Evolutionary conservation across 345 rosid species (phyloP), one percentile per base, ranked within the genome.

Genomic region (Rubroshorea leprosula): DNA sequence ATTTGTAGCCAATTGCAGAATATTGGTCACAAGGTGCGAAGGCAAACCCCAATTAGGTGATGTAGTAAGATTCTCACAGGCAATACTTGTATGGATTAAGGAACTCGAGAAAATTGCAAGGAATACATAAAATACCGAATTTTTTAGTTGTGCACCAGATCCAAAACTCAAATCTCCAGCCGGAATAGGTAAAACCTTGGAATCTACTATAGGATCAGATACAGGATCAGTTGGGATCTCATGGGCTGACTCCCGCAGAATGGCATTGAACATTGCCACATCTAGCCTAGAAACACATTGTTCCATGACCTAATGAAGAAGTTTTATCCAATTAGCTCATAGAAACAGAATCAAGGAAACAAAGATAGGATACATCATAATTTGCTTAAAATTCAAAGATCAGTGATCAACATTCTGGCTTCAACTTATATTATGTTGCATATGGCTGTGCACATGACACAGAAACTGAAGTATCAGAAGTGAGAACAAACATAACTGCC

Each of bases 211-310:
- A 29, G 97, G 96, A 78, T 90, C 97, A 26, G 95, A 90, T 19
- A 94, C 79, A 0, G 97, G 99, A 72, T 94, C 97, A 0, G 96
- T 94, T 35, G 96, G 96, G 24, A 90, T 85, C 76, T 94, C 95
- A 80, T 84, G 78, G 44, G 81, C 90, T 44, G 99, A 94, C 72
- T 94, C 99, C 0, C 96, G 83, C 11, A 93, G 78, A 64, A 94
- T 90, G 54, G 95, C 99, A 76, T 94, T 94, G 74, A 94, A 94
- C 90, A 90, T 87, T 35, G 97, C 99, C 19, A 90, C 90, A 78
- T 94, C 99, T 29, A 90, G 72, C 72, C 99, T 79, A 27, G 76
- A 68, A 15, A 87, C 66, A 66, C 99, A 94, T 39, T 78, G 89
- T 54, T 84, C 89, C 89, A 90, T 90, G 22, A 87, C 96, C 96